phyloP scores from a whole-genome alignment of 306 rosid species.

The Carpinus viminea region DNA sequence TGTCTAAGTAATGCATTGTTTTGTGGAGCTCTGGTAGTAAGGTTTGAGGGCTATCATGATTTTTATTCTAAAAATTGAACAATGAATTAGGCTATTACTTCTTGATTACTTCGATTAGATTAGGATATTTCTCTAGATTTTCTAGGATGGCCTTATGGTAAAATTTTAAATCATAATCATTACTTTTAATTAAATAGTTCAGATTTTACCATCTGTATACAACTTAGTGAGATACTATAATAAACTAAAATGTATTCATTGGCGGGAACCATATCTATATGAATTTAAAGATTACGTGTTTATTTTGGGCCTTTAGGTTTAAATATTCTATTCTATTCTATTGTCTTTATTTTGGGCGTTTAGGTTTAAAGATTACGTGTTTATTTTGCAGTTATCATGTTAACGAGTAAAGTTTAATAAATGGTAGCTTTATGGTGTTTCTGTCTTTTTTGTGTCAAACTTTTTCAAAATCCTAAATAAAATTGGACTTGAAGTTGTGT shows the following conservation, averaged over 20 bases:
- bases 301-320: background rate
- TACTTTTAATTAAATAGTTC: background rate
- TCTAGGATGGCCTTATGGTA: background rate
- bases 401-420: background rate
- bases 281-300: background rate
- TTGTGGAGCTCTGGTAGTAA: background rate
- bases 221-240: too few relatives aligned
- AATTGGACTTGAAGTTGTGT: conserved; percentile 5
- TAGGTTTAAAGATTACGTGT: too few relatives aligned
- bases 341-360: too few relatives aligned
- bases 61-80: background rate
- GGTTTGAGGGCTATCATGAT: background rate
- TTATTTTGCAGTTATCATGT: background rate
- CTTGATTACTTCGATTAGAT: background rate
- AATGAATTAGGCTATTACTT: background rate
- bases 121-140: background rate
- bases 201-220: too few relatives aligned
- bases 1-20: background rate
- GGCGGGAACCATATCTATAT: conserved; percentile 60
- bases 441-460: background rate
- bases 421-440: background rate
- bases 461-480: background rate
- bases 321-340: conserved; percentile 22
- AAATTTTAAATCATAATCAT: background rate
- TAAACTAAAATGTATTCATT: conserved; percentile 76